Conservation (phyloP, 164 flowering plant species). For the Aristolochia contorta region DNA sequence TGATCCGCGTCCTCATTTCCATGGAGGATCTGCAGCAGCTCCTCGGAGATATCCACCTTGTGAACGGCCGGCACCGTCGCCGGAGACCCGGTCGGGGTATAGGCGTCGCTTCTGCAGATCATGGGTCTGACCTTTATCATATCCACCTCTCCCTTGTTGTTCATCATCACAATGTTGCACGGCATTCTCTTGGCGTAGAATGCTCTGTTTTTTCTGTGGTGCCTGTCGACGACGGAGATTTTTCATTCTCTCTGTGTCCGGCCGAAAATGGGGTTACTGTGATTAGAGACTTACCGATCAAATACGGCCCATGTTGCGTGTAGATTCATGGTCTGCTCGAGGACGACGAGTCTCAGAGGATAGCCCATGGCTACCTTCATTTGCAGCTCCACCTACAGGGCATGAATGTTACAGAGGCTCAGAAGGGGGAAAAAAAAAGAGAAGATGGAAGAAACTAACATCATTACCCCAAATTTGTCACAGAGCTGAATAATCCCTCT, state of each 20-base stretch:
- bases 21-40: slow-evolving; percentile 5
- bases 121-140: slow-evolving; percentile 22
- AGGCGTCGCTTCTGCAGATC: slow-evolving; percentile 9
- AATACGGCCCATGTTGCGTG: slow-evolving; percentile 46
- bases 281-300: slow-evolving; percentile 26
- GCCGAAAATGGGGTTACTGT: neutral
- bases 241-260: neutral
- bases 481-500: slow-evolving; percentile 19
- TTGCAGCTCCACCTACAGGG: slow-evolving; percentile 32
- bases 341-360: slow-evolving; percentile 21
- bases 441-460: neutral
- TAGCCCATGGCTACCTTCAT: slow-evolving; percentile 44
- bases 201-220: slow-evolving; percentile 27
- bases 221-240: slow-evolving; percentile 13
- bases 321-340: slow-evolving; percentile 37
- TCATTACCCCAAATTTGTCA: slow-evolving; percentile 21
- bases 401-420: neutral
- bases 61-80: slow-evolving; percentile 8
- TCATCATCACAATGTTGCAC: slow-evolving; percentile 40
- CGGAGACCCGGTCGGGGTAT: slow-evolving; percentile 12
- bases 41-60: slow-evolving; percentile 12
- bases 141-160: slow-evolving; percentile 29
- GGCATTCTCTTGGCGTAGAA: slow-evolving; percentile 34
- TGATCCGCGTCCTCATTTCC: slow-evolving; percentile 1
- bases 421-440: neutral